Percentiles rank a stretch among this genome's conserved stretches.
Conservation (phyloP, 2,329 filamentous ascomycete genomes). For the Apiospora malaysiana region DNA sequence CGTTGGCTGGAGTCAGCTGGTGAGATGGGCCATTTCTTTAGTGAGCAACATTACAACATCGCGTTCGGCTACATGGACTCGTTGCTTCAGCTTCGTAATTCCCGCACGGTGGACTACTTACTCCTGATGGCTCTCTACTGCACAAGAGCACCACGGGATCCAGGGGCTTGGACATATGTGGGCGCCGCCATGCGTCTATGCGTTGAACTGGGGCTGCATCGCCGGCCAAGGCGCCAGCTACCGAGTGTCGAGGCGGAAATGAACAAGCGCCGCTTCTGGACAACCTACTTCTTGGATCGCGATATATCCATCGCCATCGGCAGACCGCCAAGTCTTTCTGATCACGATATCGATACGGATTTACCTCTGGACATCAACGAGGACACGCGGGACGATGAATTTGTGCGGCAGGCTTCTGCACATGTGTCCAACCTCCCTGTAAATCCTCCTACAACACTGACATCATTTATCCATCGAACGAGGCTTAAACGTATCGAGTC, state of each 20-base stretch:
- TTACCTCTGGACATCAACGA: slow-evolving; percentile 38
- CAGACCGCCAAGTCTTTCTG: slow-evolving; percentile 37
- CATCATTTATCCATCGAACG: slow-evolving; percentile 38
- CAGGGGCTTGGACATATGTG: slow-evolving; percentile 39
- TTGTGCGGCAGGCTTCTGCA: slow-evolving; percentile 33
- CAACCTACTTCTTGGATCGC: slow-evolving; percentile 38
- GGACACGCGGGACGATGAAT: slow-evolving; percentile 33
- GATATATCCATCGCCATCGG: slow-evolving; percentile 39
- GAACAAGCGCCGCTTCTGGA: slow-evolving; percentile 40
- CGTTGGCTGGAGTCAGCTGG: slow-evolving; percentile 41
- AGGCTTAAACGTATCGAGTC: slow-evolving; percentile 39
- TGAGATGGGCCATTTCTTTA: slow-evolving; percentile 39
- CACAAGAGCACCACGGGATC: slow-evolving; percentile 38
- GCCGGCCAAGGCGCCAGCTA: slow-evolving; percentile 32
- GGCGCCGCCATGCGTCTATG: slow-evolving; percentile 38
- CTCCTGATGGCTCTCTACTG: slow-evolving; percentile 40
- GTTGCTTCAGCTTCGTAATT: slow-evolving; percentile 36
- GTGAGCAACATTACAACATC: slow-evolving; percentile 38
- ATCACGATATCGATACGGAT: slow-evolving; percentile 39
- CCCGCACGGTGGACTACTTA: slow-evolving; percentile 37
- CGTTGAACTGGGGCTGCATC: slow-evolving; percentile 38
- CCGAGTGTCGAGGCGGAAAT: slow-evolving; percentile 36
- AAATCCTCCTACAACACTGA: slow-evolving; percentile 35
- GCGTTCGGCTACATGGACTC: slow-evolving; percentile 37
- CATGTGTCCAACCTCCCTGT: slow-evolving; percentile 31